Conservation (phyloP, 257 asterid species). For the Primulina huaijiensis region DNA sequence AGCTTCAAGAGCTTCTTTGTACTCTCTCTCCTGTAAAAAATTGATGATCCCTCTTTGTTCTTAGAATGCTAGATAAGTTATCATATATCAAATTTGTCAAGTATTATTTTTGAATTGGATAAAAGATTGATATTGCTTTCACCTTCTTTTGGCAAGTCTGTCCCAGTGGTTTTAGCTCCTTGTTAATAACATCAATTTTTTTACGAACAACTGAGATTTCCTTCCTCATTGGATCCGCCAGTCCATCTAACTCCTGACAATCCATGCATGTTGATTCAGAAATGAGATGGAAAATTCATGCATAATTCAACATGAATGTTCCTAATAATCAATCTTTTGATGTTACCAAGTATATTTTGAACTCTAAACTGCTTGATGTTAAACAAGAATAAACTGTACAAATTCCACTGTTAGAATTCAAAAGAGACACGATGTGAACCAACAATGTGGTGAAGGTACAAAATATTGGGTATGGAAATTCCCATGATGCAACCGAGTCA, state of each 20-base stretch:
- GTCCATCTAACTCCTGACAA: slow-evolving; percentile 74
- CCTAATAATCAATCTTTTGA: not conserved
- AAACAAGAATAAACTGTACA: slow-evolving; percentile 5
- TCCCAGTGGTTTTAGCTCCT: slow-evolving; percentile 90
- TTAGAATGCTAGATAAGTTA: not conserved
- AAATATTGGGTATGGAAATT: not conserved
- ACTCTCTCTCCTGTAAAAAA: slow-evolving; percentile 74
- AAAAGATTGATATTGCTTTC: not conserved
- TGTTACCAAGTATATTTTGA: not conserved
- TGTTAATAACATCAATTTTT: slow-evolving; percentile 78
- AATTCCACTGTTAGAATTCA: not conserved
- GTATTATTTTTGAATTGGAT: not conserved
- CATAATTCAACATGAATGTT: not conserved
- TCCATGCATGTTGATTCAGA: slow-evolving; percentile 11
- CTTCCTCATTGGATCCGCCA: slow-evolving; percentile 90
- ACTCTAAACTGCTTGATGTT: not conserved
- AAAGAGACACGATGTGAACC: not conserved
- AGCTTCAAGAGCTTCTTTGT: slow-evolving; percentile 94
- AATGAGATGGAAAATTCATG: not conserved
- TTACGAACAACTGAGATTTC: slow-evolving; percentile 75
- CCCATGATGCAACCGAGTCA: not conserved
- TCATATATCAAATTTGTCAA: not conserved
- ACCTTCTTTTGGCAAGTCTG: slow-evolving; percentile 96
- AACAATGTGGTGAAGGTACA: not conserved
- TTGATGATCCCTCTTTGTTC: not conserved